Percentiles rank a stretch among this genome's conserved stretches.
phyloP scores from a whole-genome alignment of 164 flowering plant species.

The Hamamelis virginiana region DNA sequence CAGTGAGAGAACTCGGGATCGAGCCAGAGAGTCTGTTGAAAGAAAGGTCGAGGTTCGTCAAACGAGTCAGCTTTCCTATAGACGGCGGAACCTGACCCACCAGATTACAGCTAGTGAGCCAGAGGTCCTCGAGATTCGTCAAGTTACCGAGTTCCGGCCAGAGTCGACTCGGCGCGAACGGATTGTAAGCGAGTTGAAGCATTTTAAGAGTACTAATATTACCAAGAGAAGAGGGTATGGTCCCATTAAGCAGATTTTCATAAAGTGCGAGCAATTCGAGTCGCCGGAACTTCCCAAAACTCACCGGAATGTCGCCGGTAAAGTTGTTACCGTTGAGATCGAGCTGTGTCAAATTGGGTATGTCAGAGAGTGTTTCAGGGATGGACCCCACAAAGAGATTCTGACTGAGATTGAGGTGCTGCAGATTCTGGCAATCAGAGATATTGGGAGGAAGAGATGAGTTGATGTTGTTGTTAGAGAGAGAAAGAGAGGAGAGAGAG shows the following conservation, averaged over 20 bases:
- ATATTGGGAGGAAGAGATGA: conserved; percentile 36
- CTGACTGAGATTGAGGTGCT: conserved; percentile 28
- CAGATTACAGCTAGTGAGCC: conserved; percentile 41
- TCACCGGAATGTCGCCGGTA: conserved; percentile 41
- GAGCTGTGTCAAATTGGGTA: conserved; percentile 20
- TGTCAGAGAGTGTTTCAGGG: conserved; percentile 30
- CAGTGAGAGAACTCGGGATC: conserved; percentile 40
- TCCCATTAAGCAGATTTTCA: conserved; percentile 42
- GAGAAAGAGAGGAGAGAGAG: conserved; percentile 32
- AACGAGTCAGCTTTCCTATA: conserved; percentile 30
- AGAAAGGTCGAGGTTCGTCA: conserved; percentile 53
- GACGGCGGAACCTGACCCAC: conserved; percentile 46
- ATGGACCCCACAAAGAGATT: conserved; percentile 45
- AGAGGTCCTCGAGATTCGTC: conserved; percentile 40
- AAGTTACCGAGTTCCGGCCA: conserved; percentile 41
- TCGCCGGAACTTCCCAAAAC: conserved; percentile 28
- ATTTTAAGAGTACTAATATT: conserved; percentile 39
- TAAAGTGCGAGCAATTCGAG: conserved; percentile 36
- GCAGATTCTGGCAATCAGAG: conserved; percentile 29
- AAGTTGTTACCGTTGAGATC: conserved; percentile 44
- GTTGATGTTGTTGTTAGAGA: conserved; percentile 37
- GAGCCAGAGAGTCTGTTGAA: conserved; percentile 42
- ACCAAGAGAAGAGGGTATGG: conserved; percentile 37
- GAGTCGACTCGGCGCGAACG: conserved; percentile 35
- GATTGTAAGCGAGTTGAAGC: conserved; percentile 53